Evolutionary conservation across 441 rosid species (phyloP), one percentile per base, ranked within the genome.

Genomic region (Aleurites moluccanus): DNA sequence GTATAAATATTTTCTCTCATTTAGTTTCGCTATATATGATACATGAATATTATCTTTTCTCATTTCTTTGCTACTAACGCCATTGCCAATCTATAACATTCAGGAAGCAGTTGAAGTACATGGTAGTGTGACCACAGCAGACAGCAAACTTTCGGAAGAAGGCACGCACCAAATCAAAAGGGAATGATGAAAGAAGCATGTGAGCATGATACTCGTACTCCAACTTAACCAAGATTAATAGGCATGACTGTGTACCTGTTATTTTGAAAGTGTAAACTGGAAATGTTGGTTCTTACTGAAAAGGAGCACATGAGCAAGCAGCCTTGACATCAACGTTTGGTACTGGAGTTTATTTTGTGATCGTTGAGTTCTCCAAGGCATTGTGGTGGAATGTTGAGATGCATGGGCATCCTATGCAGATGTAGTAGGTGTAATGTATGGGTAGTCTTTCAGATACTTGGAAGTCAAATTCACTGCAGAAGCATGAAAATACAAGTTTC

Each of bases 101-200:
- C 69, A 83, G 86, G 80, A 67, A 53, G 65, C 53, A 4, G 57
- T 52, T 11, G 78, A 74, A 55, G 70, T 44, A 56, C 23, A 57
- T 70, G 64, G 65, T n/a, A 57, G 49, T 45, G 27, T 76, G 56
- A 68, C 59, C 10, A 28, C 79, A 8, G 21, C 68, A 30, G 84
- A 80, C 35, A 52, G 72, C 60, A 78, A 85, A 47, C 60, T 25
- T 38, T 28, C 80, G 4, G 81, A 77, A 67, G 77, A 73, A 64
- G 81, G 66, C 4, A 15, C n/a, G 1, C 52, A 67, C 33, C 65
- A 76, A 49, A 77, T 72, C 16, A 55, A 65, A 67, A 76, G 74
- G 30, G 85, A 74, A 56, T 76, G 73, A 77, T 25, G 59, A 49
- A 23, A 28, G 47, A 6, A 47, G 30, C 64, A 4, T 28, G 23